These are phyloP conservation scores for Colletotrichum higginsianum DNA, from an alignment of 2,329 filamentous ascomycete species.

Conservation along the genomic window DNA sequence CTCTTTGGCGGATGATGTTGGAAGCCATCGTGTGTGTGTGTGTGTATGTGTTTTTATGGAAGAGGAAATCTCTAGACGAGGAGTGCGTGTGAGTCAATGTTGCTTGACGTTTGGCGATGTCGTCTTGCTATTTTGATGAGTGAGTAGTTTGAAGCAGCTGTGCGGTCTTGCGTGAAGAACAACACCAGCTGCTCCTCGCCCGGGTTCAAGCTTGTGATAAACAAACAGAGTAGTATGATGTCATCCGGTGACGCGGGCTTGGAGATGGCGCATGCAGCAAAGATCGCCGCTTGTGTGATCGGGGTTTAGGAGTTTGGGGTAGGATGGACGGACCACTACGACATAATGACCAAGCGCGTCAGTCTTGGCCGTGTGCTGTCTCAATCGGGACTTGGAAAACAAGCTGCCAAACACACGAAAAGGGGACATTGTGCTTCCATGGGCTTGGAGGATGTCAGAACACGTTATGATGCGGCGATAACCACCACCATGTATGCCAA, in stretches of 20 bases:
- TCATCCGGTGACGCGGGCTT: conserved; percentile 21
- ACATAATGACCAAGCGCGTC: conserved; percentile 16
- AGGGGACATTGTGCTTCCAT: neutral
- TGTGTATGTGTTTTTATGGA: neutral
- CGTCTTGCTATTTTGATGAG: neutral
- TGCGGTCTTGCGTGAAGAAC: no score
- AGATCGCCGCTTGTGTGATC: conserved; percentile 35
- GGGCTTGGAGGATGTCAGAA: neutral
- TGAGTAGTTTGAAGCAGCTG: no score
- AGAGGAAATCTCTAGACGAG: no score
- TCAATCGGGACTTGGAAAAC: neutral
- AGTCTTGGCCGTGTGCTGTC: neutral
- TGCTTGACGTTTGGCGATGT: neutral
- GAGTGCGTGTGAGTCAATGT: neutral
- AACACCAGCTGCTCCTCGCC: no score
- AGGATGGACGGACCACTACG: neutral
- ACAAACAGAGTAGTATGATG: conserved; percentile 19
- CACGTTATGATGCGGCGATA: no score
- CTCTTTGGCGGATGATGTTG: conserved; percentile 1
- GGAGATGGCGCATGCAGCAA: conserved; percentile 15
- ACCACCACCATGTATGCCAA: no score
- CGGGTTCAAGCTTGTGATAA: conserved; percentile 9
- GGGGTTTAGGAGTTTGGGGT: neutral
- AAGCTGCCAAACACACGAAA: neutral
- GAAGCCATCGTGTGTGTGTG: conserved; percentile 3